Conservation (phyloP, 495 filamentous ascomycete genomes). For the Penicillium manginii region DNA sequence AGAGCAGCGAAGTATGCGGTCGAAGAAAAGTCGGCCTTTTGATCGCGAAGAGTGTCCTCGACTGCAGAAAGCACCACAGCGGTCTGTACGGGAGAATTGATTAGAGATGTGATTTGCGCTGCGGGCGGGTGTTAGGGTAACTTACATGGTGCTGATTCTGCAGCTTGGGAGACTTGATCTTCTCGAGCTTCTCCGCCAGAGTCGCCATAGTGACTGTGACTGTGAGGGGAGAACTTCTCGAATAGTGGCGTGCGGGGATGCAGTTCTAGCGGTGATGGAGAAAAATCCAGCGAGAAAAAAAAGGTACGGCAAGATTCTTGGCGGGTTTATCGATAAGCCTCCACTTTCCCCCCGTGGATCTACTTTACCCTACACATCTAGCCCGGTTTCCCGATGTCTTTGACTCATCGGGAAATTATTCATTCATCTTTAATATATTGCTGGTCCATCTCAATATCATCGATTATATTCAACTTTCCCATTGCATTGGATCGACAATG, state of each 20-base stretch:
- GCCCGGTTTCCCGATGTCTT: too few relatives aligned
- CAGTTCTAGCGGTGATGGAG: conserved; percentile 36
- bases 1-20: conserved; percentile 96
- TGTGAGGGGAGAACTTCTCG: conserved; percentile 27
- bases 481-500: background rate
- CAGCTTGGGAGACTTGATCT: conserved; percentile 94
- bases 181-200: conserved; percentile 87
- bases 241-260: conserved; percentile 31
- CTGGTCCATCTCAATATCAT: too few relatives aligned
- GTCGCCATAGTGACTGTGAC: conserved; percentile 60
- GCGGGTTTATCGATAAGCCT: conserved; percentile 34
- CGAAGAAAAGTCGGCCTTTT: conserved; percentile 77
- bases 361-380: too few relatives aligned
- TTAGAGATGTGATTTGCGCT: conserved; percentile 18
- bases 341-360: too few relatives aligned
- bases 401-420: background rate
- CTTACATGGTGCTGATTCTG: conserved; percentile 91
- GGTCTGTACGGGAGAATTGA: conserved; percentile 58
- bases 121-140: conserved; percentile 12
- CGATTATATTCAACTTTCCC: too few relatives aligned
- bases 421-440: too few relatives aligned
- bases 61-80: conserved; percentile 86
- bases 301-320: conserved; percentile 41
- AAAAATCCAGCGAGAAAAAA: conserved; percentile 37
- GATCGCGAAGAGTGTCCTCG: conserved; percentile 86